These are phyloP conservation scores for Trichoderma virens DNA, from an alignment of 495 filamentous ascomycete species.

Conservation along the genomic window DNA sequence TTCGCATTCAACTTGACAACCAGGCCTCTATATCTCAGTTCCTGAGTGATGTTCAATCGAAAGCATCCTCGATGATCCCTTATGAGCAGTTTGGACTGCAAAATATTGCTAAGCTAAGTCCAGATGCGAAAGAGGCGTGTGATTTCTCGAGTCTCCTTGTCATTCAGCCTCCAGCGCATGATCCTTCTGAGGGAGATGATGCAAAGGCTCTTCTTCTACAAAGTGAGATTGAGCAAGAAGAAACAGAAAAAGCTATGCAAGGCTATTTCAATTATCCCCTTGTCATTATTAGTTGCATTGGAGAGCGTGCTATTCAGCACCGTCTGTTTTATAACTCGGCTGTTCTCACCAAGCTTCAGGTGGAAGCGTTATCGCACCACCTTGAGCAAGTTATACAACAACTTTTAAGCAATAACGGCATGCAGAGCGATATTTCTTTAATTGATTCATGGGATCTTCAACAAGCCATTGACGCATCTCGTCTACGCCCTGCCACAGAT, in stretches of 20 bases:
- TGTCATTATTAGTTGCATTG: conserved; percentile 14
- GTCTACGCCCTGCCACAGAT: neutral
- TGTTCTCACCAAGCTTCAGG: conserved; percentile 13
- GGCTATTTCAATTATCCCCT: conserved; percentile 17
- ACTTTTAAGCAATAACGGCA: neutral
- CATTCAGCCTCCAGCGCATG: conserved; percentile 19
- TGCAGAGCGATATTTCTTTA: neutral
- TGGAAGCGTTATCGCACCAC: conserved; percentile 17
- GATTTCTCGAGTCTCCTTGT: conserved; percentile 35
- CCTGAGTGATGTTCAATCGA: conserved; percentile 23
- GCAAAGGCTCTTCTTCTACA: conserved; percentile 14
- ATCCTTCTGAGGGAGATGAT: neutral
- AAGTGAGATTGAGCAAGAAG: neutral
- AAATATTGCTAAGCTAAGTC: conserved; percentile 25
- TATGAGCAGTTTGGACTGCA: conserved; percentile 42
- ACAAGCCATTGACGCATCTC: conserved; percentile 18
- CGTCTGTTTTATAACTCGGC: conserved; percentile 14
- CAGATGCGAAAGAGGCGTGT: conserved; percentile 24
- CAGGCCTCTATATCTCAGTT: conserved; percentile 13
- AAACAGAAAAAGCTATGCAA: neutral
- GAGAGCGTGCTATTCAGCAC: neutral
- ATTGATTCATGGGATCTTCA: neutral
- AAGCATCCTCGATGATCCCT: conserved; percentile 27
- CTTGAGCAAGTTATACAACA: conserved; percentile 10
- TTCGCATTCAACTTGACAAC: conserved; percentile 25